Evolutionary conservation across 306 rosid species (phyloP).

Genomic region (Acmispon strigosus): DNA sequence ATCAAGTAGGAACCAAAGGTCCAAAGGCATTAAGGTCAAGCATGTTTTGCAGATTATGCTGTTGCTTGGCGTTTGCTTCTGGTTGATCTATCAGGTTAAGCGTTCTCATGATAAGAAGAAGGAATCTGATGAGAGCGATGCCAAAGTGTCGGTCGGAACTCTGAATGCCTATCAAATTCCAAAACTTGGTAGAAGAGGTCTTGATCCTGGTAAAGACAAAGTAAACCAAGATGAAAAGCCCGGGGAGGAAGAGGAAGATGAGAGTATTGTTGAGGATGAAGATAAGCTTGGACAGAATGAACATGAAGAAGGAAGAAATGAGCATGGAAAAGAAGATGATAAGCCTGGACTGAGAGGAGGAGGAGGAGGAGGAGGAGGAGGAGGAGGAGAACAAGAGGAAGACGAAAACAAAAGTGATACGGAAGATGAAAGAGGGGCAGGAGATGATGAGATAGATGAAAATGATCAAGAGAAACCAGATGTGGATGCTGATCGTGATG

Average conservation of each 20-base stretch:
- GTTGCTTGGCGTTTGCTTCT: slow-evolving; percentile 68
- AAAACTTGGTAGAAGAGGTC: slow-evolving; percentile 74
- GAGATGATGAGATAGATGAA: slow-evolving; percentile 66
- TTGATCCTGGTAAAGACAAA: slow-evolving; percentile 29
- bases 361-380: slow-evolving; percentile 43
- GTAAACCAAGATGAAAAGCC: slow-evolving; percentile 32
- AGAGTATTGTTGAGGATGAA: slow-evolving; percentile 39
- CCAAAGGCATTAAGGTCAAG: slow-evolving; percentile 65
- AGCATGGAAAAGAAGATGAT: slow-evolving; percentile 17
- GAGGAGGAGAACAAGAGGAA: slow-evolving; percentile 35
- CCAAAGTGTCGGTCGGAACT: slow-evolving; percentile 13
- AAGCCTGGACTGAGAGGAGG: slow-evolving; percentile 19
- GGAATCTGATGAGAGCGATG: slow-evolving; percentile 41
- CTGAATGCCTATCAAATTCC: slow-evolving; percentile 20
- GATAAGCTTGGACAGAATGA: slow-evolving; percentile 37
- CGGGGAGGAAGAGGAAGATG: slow-evolving; percentile 63
- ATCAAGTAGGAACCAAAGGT: slow-evolving; percentile 49
- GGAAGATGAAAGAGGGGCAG: slow-evolving; percentile 55
- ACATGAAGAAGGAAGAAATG: slow-evolving; percentile 32
- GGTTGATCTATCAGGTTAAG: slow-evolving; percentile 84
- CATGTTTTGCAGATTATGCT: slow-evolving; percentile 63
- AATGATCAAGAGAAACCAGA: slow-evolving; percentile 46
- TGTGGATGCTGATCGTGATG: slow-evolving; percentile 35
- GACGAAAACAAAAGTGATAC: slow-evolving; percentile 42
- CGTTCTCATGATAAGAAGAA: slow-evolving; percentile 78